Evolutionary conservation across 441 rosid species (phyloP).

Genomic region (Raphanus hybrid): DNA sequence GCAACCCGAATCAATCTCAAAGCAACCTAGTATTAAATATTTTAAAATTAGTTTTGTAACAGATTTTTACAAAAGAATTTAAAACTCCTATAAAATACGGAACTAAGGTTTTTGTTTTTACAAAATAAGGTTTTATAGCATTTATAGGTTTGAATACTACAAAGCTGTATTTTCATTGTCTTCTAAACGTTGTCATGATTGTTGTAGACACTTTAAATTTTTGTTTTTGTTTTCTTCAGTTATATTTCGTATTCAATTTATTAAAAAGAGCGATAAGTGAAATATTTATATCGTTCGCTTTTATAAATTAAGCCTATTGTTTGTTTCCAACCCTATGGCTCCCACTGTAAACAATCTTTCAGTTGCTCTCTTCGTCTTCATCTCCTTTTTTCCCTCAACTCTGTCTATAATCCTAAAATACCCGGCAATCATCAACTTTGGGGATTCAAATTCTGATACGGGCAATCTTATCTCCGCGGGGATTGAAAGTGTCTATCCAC

Average conservation of each 20-base stretch:
- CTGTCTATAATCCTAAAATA: conserved; percentile 54
- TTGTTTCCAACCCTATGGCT: conserved; percentile 36
- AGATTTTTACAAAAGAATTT: background rate
- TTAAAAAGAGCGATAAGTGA: background rate
- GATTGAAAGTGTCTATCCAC: conserved; percentile 54
- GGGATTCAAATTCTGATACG: conserved; percentile 69
- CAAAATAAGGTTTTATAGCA: background rate
- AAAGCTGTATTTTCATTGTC: background rate
- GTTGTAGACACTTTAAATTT: conserved; percentile 7
- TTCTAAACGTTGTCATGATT: conserved; percentile 5
- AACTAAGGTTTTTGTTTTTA: background rate
- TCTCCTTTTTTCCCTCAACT: conserved; percentile 46
- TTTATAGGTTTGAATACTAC: background rate
- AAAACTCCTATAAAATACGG: background rate
- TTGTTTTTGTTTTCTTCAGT: background rate
- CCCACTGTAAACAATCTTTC: conserved; percentile 14
- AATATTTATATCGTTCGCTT: conserved; percentile 6
- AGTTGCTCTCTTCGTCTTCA: conserved; percentile 36
- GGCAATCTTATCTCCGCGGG: conserved; percentile 65
- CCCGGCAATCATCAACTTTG: conserved; percentile 65
- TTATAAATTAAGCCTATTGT: background rate
- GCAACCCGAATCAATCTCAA: conserved; percentile 14
- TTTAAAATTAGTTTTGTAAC: background rate
- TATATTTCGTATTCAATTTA: background rate
- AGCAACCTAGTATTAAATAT: conserved; percentile 10